Percentiles rank a stretch among this genome's conserved stretches.
Evolutionary conservation across 768 basidiomycete species (phyloP).

Genomic region (Phallus indusiatus): DNA sequence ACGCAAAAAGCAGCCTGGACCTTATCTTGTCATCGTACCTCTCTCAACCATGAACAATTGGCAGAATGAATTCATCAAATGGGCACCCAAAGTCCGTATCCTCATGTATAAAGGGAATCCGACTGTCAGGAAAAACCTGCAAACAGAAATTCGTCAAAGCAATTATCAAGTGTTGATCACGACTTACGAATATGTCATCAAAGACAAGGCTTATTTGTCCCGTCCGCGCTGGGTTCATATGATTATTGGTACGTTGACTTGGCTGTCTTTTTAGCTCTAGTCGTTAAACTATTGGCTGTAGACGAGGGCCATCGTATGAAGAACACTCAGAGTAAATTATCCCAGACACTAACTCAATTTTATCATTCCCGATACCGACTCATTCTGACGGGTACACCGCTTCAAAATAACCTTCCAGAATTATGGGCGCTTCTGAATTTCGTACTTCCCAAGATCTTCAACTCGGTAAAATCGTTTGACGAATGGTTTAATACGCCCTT

Average conservation of each 20-base stretch:
- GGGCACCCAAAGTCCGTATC: conserved; percentile 76
- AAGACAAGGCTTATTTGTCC: conserved; percentile 82
- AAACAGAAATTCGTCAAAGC: conserved; percentile 64
- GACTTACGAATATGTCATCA: conserved; percentile 97
- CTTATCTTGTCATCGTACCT: conserved; percentile 92
- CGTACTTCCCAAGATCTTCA: conserved; percentile 91
- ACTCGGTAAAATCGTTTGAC: conserved; percentile 98
- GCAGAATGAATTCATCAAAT: conserved; percentile 94
- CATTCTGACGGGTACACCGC: conserved; percentile 90
- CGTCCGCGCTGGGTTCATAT: conserved; percentile 96
- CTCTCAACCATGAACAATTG: conserved; percentile 96
- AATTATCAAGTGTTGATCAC: conserved; percentile 91
- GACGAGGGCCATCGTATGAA: conserved; percentile 99
- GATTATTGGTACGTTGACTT: conserved; percentile 67
- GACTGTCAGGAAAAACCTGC: conserved; percentile 64
- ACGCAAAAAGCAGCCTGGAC: conserved; percentile 79
- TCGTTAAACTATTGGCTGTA: conserved; percentile 18
- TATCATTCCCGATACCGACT: conserved; percentile 91
- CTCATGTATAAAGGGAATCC: conserved; percentile 93
- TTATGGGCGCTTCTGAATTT: conserved; percentile 95
- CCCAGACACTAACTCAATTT: conserved; percentile 82
- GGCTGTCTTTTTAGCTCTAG: not conserved
- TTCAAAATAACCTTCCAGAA: conserved; percentile 96
- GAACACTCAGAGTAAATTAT: conserved; percentile 84
- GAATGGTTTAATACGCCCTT: conserved; percentile 99